Base-by-base conservation (phyloP, 192 early-diverging fungal genomes). In the Geranomyces michiganensis region DNA sequence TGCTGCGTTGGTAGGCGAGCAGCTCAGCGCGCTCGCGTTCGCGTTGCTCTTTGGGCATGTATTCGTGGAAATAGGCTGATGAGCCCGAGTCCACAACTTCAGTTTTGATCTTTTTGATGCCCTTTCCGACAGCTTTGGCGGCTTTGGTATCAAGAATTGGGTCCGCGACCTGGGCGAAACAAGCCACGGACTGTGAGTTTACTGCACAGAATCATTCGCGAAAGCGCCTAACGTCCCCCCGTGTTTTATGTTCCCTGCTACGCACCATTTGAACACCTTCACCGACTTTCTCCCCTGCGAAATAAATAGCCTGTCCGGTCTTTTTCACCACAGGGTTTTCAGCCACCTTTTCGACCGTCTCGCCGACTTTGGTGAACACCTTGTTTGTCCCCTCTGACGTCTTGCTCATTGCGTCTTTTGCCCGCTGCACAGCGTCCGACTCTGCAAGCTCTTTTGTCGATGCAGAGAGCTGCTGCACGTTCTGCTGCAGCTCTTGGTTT, bases 401-500 rank as follows among this genome's bases (percentile, higher is more conserved):
- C 31, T 56, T 76, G 19, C 31, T 46, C 72, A 76, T 79, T 7
- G 85, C 85, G 43, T 84, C 70, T 76, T 90, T 93, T 55, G 97
- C 95, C 68, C 87, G 86, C 76, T 92, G 91, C 77, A 99, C 83
- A 31, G 93, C 84, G 41, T 96, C 96, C 30, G 89, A 92, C 64
- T 97, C 94, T 0, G 87, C 82, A 8, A 96, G 82, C 77, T 94
- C 90, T 46, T 85, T 89, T 30, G 88, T 82, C 71, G 90, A 90
- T 46, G 93, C 95, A 58, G 87, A 89, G 32, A 99, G 79, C 62
- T 90, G 90, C 88, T 97, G 95, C 64, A 98, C 90, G 77, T 93
- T 91, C 32, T 92, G 77, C 70, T 96, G 91, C 21, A 99, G 79
- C 70, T 98, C 96, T 79, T 93, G 86, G 81, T 95, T 97, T 81